Conservation (phyloP, 129 eudicot species). For the Lactuca saligna region DNA sequence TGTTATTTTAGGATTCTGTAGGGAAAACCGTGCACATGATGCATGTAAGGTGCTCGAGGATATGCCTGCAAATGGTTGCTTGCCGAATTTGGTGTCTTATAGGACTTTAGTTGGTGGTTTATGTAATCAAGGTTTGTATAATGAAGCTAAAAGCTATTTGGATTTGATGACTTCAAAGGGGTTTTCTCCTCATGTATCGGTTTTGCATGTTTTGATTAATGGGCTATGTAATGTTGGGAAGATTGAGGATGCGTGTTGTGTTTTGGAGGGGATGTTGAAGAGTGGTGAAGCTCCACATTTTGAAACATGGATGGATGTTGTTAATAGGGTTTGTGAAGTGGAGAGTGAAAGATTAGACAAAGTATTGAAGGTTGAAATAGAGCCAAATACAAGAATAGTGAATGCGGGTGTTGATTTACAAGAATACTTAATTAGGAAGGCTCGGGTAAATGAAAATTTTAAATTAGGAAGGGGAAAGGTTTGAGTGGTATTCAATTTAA, state of each 20-base stretch:
- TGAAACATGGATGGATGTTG: conserved; percentile 70
- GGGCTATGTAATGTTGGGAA: conserved; percentile 75
- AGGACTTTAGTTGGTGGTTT: conserved; percentile 74
- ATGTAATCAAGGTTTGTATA: conserved; percentile 69
- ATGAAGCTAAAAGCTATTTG: conserved; percentile 54
- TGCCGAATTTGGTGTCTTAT: conserved; percentile 79
- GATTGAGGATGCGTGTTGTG: conserved; percentile 64
- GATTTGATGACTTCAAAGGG: conserved; percentile 69
- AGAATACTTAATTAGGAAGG: conserved; percentile 50
- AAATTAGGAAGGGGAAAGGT: conserved; percentile 12
- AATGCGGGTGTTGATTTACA: conserved; percentile 69
- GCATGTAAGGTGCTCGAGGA: conserved; percentile 83
- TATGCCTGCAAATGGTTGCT: conserved; percentile 71
- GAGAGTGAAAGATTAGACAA: conserved; percentile 43
- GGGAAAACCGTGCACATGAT: conserved; percentile 69
- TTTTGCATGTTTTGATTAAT: conserved; percentile 53
- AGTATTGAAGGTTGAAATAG: conserved; percentile 63
- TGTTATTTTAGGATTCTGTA: conserved; percentile 69
- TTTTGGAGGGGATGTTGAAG: conserved; percentile 52
- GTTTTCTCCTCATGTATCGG: conserved; percentile 69
- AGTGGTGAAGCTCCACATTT: conserved; percentile 56
- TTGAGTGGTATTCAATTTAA: neutral
- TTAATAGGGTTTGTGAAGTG: conserved; percentile 56
- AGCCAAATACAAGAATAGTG: conserved; percentile 55
- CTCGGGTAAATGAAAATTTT: conserved; percentile 11